Conservation (phyloP, 768 basidiomycete genomes). For the Trametes punicea region DNA sequence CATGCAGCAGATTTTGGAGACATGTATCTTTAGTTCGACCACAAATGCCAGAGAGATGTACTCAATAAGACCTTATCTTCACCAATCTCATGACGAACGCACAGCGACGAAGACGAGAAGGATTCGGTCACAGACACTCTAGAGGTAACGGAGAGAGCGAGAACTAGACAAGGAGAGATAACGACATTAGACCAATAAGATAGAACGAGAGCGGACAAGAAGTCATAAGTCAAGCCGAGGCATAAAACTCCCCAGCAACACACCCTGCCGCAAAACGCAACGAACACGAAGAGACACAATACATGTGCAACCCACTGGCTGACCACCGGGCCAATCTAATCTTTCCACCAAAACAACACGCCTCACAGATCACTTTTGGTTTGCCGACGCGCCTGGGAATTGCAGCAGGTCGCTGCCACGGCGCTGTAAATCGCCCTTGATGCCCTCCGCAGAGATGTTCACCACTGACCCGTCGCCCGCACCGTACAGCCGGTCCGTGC, state of each 20-base stretch:
- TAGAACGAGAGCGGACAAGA: neutral
- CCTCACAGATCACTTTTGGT: slow-evolving; percentile 10
- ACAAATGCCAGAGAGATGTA: too few species aligned
- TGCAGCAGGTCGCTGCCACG: slow-evolving; percentile 16
- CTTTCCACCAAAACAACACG: too few species aligned
- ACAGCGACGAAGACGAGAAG: neutral
- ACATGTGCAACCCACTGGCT: neutral
- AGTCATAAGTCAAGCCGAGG: neutral
- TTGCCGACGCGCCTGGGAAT: slow-evolving; percentile 12
- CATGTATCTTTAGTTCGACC: too few species aligned
- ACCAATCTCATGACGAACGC: neutral
- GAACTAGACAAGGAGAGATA: neutral
- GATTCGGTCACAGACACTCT: slow-evolving; percentile 4
- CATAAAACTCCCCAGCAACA: neutral
- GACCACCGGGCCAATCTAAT: too few species aligned
- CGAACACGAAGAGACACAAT: neutral
- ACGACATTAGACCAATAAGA: slow-evolving; percentile 9
- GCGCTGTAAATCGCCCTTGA: slow-evolving; percentile 21
- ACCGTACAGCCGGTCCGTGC: slow-evolving; percentile 29
- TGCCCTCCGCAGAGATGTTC: slow-evolving; percentile 19
- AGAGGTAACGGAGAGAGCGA: slow-evolving; percentile 1
- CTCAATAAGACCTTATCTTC: too few species aligned
- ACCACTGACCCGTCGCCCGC: slow-evolving; percentile 14
- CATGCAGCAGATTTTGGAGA: too few species aligned
- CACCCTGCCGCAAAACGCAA: neutral